A percentile compares a stretch with the other conserved stretches of the same genome.
These are phyloP conservation scores for Talaromyces liani DNA, from an alignment of 495 filamentous ascomycete genomes.

Conservation along the genomic window DNA sequence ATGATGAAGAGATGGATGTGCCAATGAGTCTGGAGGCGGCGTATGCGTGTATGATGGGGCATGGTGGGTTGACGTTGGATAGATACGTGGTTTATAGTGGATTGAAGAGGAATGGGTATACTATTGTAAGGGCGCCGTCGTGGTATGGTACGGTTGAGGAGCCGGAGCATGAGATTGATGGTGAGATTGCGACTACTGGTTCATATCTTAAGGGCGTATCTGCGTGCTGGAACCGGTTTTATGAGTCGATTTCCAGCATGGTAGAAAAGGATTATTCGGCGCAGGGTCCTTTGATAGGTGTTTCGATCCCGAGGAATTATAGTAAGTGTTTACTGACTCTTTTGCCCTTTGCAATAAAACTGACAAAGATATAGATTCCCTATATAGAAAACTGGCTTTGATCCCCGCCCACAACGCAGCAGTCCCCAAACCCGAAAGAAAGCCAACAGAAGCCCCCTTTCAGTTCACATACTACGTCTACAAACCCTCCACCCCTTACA, in stretches of 20 bases:
- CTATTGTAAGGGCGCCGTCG: constrained; percentile 59
- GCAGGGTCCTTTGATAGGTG: constrained; percentile 62
- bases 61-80: constrained; percentile 62
- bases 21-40: constrained; percentile 87
- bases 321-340: constrained; percentile 17
- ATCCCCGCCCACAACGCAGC: constrained; percentile 66
- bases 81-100: constrained; percentile 80
- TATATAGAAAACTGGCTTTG: constrained; percentile 70
- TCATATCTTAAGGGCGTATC: background rate
- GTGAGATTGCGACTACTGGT: background rate
- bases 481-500: constrained; percentile 65
- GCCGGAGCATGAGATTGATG: constrained; percentile 9
- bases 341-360: background rate
- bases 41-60: constrained; percentile 70
- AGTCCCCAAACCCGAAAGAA: constrained; percentile 12
- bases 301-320: constrained; percentile 76
- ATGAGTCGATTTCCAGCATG: background rate
- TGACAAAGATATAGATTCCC: constrained; percentile 33
- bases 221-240: constrained; percentile 4
- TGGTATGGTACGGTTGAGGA: constrained; percentile 33
- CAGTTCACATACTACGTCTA: constrained; percentile 68
- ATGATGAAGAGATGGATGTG: constrained; percentile 47
- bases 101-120: constrained; percentile 77
- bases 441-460: constrained; percentile 44
- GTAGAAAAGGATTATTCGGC: constrained; percentile 8